phyloP scores from a whole-genome alignment of 768 basidiomycete genomes.

The Leccinum obscurum region DNA sequence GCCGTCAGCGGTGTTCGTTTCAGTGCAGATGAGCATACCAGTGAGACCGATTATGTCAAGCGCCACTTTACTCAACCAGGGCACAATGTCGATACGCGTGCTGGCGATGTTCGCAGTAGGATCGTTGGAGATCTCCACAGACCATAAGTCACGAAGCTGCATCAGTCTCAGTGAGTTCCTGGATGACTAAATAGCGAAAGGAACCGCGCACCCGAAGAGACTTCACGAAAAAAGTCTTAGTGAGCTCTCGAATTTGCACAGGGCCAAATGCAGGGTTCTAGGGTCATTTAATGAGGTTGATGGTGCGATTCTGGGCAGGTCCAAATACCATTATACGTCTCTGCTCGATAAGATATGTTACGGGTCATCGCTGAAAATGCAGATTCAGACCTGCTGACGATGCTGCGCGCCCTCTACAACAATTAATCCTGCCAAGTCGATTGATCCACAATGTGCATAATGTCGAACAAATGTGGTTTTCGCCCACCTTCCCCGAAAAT shows the following conservation, averaged over 20 bases:
- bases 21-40: conserved; percentile 22
- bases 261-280: conserved; percentile 70
- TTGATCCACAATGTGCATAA: background rate
- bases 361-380: background rate
- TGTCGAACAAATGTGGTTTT: too few relatives aligned
- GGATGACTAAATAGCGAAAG: background rate
- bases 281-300: background rate
- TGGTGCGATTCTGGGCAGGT: too few relatives aligned
- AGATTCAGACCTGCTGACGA: conserved; percentile 37
- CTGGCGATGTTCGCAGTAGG: conserved; percentile 17
- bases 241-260: conserved; percentile 56
- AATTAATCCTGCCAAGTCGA: conserved; percentile 45
- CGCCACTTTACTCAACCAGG: conserved; percentile 37
- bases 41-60: conserved; percentile 45
- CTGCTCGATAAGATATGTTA: conserved; percentile 5
- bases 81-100: conserved; percentile 31
- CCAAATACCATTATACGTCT: conserved; percentile 32
- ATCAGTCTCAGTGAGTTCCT: background rate
- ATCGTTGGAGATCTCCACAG: conserved; percentile 31
- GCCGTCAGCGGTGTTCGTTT: background rate
- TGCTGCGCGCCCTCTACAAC: conserved; percentile 42
- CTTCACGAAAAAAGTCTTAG: conserved; percentile 57
- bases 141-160: conserved; percentile 52
- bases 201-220: conserved; percentile 24
- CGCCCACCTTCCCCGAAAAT: conserved; percentile 38